Evolutionary conservation across 2,329 filamentous ascomycete genomes (phyloP), one percentile per base, ranked within the genome.

Genomic region (Cordyceps pruinosa): DNA sequence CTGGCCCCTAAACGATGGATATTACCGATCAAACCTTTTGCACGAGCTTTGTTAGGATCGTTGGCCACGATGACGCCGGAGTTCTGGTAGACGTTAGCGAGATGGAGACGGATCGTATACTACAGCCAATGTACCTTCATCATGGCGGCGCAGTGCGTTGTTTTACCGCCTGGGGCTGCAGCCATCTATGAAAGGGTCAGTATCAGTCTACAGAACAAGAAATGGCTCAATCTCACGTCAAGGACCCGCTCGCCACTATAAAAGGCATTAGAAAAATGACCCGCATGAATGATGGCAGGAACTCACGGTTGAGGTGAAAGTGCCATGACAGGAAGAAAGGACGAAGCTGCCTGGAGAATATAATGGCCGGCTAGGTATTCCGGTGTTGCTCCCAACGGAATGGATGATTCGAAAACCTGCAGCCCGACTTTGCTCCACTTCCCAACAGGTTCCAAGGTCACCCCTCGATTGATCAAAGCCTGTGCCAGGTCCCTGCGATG

Each of bases 371-470:
- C 92, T 13, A 99, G 84, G 72, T 99, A 99, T 73, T 99, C 94
- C 10, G 94, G 94, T 1, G 94, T 99, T 28, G 94, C 94, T 81
- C 92, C 92, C 1, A 97, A 82, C 3, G 91, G 90, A 5, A 83
- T 78, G 60, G 86, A 87, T 58, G 88, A 89, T 73, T 99, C 94
- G 71, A 99, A 99, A 59, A 99, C 85, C 72, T 99, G 94, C 41
- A 99, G 82, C 48, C 94, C 94, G 61, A 99, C 91, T 77, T 99
- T 99, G 64, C 89, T 94, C 94, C 94, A 99, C 73, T 97, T 97
- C 60, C 94, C 94, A 19, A 99, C 90, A 2, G 94, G 94, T 73
- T 99, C 93, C 39, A 99, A 83, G 15, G 92, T 95, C 49, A 99
- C 94, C 62, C 94, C 94, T 62, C 93, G 89, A 76, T 96, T 96